phyloP scores from a whole-genome alignment of 2,329 filamentous ascomycete species.

The Talaromyces piceae region DNA sequence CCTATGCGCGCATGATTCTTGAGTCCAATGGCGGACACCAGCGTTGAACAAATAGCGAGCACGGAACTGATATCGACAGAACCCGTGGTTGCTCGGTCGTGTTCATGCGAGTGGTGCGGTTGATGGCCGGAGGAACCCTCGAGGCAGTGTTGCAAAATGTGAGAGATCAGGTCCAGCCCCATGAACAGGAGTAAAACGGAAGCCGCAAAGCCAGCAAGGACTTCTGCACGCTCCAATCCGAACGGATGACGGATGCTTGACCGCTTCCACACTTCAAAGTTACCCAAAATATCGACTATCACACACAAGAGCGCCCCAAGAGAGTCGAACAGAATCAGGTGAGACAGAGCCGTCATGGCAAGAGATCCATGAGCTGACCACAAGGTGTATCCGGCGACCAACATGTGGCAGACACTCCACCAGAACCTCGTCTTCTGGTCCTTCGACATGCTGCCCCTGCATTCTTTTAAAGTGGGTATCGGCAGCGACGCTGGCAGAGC shows the following conservation, averaged over 20 bases:
- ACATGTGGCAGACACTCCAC: constrained; percentile 85
- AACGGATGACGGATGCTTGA: constrained; percentile 92
- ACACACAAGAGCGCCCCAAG: constrained; percentile 87
- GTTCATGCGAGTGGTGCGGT: constrained; percentile 61
- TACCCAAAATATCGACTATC: constrained; percentile 82
- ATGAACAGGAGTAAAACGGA: constrained; percentile 96
- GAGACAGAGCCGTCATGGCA: constrained; percentile 84
- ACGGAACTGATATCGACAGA: constrained; percentile 74
- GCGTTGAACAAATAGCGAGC: constrained; percentile 71
- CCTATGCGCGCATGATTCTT: constrained; percentile 90
- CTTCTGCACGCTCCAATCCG: constrained; percentile 81
- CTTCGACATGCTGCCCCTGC: constrained; percentile 78
- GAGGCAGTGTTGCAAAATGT: constrained; percentile 87
- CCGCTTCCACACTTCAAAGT: constrained; percentile 96
- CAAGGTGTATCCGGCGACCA: constrained; percentile 75
- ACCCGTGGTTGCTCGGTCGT: constrained; percentile 63
- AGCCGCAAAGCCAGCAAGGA: constrained; percentile 91
- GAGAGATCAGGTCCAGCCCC: constrained; percentile 88
- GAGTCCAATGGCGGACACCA: constrained; percentile 78
- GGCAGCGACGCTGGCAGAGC: constrained; percentile 87
- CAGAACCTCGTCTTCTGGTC: constrained; percentile 76
- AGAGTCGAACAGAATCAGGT: constrained; percentile 91
- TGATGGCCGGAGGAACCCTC: constrained; percentile 69
- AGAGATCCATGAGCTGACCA: constrained; percentile 79
- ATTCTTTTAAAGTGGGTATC: constrained; percentile 81